These are phyloP conservation scores for Cercospora brassicicola DNA, from an alignment of 2,329 filamentous ascomycete species.

Conservation along the genomic window DNA sequence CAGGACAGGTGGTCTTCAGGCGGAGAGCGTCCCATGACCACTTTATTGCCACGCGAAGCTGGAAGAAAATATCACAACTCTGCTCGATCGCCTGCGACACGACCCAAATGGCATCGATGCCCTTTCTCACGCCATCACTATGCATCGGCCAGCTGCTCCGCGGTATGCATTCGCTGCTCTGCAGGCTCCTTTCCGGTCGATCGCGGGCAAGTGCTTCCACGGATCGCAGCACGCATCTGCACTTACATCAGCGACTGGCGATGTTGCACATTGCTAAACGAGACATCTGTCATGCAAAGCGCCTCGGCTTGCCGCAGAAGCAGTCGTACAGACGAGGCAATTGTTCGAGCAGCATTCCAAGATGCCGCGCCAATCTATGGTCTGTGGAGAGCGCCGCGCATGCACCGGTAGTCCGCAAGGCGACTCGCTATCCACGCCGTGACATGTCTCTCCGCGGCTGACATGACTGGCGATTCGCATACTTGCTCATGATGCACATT, in stretches of 20 bases:
- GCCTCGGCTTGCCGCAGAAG: not conserved
- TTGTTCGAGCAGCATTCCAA: not conserved
- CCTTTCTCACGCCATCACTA: not conserved
- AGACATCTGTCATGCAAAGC: not conserved
- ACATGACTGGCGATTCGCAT: not conserved
- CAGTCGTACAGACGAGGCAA: not conserved
- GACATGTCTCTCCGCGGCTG: not conserved
- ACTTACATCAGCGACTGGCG: not conserved
- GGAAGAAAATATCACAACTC: not conserved
- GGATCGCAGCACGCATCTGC: not conserved
- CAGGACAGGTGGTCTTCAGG: not conserved
- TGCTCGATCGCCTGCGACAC: not conserved
- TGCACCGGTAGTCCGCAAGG: not conserved
- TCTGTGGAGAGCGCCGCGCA: not conserved
- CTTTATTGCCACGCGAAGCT: not conserved
- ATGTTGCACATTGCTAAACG: not conserved
- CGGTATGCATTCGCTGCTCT: not conserved
- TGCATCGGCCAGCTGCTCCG: not conserved
- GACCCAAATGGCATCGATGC: not conserved
- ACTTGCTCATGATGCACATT: not conserved
- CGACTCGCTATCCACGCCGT: not conserved
- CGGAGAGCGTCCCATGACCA: not conserved
- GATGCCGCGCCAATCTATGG: not conserved
- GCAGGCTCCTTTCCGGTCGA: not conserved
- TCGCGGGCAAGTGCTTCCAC: not conserved